Conservation (phyloP, 495 filamentous ascomycete genomes). For the Penicillium dipodomyicola region DNA sequence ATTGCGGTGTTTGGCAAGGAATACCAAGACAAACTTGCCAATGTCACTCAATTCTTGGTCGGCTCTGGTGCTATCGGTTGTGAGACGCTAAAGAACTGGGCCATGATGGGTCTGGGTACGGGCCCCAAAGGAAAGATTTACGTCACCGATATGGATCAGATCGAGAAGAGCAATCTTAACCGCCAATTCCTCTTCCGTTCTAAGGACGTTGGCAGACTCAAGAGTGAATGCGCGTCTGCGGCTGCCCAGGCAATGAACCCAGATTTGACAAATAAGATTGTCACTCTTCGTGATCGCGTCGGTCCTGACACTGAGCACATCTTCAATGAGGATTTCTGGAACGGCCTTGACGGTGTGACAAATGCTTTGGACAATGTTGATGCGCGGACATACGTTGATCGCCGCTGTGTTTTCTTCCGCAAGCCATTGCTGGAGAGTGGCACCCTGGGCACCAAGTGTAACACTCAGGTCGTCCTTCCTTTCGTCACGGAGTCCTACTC, state of each 20-base stretch:
- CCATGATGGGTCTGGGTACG: slow-evolving; percentile 92
- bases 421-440: slow-evolving; percentile 96
- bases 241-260: slow-evolving; percentile 95
- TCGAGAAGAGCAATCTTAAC: slow-evolving; percentile 99
- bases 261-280: slow-evolving; percentile 80
- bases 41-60: slow-evolving; percentile 88
- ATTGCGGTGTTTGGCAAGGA: slow-evolving; percentile 94
- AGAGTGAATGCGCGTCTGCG: slow-evolving; percentile 91
- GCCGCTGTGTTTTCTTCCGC: slow-evolving; percentile 97
- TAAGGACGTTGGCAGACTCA: slow-evolving; percentile 92
- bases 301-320: slow-evolving; percentile 89
- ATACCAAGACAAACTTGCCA: slow-evolving; percentile 88
- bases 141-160: slow-evolving; percentile 96
- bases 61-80: slow-evolving; percentile 97
- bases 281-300: slow-evolving; percentile 82
- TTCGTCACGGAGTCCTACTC: slow-evolving; percentile 95
- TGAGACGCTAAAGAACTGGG: slow-evolving; percentile 99
- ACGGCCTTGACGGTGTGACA: slow-evolving; percentile 83
- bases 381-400: slow-evolving; percentile 94
- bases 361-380: slow-evolving; percentile 99
- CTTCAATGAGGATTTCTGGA: slow-evolving; percentile 96
- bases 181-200: slow-evolving; percentile 94
- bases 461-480: slow-evolving; percentile 92
- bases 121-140: slow-evolving; percentile 85
- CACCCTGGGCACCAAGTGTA: slow-evolving; percentile 97